phyloP scores from a whole-genome alignment of 352 stramenopile genomes.

The Pythium insidiosum region DNA sequence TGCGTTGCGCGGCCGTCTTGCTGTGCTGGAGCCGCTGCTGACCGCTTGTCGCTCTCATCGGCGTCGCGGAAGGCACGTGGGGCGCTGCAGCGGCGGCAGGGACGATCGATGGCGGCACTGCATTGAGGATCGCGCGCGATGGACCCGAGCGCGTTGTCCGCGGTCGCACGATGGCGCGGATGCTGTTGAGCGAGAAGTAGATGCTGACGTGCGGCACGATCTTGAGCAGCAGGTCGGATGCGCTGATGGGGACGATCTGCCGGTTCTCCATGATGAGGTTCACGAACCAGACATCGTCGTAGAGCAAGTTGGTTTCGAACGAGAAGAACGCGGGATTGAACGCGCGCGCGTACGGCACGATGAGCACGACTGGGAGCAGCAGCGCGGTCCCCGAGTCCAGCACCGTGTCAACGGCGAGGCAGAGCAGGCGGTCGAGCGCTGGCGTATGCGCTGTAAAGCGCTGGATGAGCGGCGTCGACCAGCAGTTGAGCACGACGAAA shows the following conservation, averaged over 20 bases:
- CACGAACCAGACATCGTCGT: slow-evolving; percentile 25
- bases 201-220: slow-evolving; percentile 15
- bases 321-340: slow-evolving; percentile 21
- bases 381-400: slow-evolving; percentile 16
- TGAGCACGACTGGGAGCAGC: slow-evolving; percentile 20
- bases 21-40: too few relatives aligned
- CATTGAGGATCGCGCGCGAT: neutral
- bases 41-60: neutral
- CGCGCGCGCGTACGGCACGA: slow-evolving; percentile 18
- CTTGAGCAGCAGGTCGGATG: slow-evolving; percentile 5
- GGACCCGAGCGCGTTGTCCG: neutral
- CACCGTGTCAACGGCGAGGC: slow-evolving; percentile 9
- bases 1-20: neutral
- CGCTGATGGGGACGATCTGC: slow-evolving; percentile 13
- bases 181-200: slow-evolving; percentile 5
- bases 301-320: slow-evolving; percentile 22
- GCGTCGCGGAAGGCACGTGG: neutral
- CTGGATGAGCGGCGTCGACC: neutral
- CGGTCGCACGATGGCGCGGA: slow-evolving; percentile 2
- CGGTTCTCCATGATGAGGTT: slow-evolving; percentile 36
- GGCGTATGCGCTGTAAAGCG: neutral
- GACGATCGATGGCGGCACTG: too few relatives aligned
- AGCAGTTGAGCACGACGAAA: slow-evolving; percentile 1
- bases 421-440: slow-evolving; percentile 6
- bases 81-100: too few relatives aligned